Base-by-base conservation (phyloP, 2,329 filamentous ascomycete species). In the Colletotrichum tanaceti region DNA sequence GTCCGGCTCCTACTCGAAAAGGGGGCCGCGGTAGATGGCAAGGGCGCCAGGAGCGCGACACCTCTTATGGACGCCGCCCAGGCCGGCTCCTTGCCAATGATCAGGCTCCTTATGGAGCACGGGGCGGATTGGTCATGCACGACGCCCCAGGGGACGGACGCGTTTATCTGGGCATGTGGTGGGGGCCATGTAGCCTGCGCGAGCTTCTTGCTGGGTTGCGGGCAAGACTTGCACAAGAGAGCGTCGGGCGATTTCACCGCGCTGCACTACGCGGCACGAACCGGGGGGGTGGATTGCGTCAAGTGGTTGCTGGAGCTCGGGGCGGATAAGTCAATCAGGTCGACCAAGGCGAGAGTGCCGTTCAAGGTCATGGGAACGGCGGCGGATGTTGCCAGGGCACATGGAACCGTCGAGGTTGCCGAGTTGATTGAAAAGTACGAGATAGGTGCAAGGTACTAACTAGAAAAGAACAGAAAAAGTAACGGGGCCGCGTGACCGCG, bases 301-400 rank as follows among this genome's bases (percentile, higher is more conserved):
- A 50, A 49, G 60, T 52, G 61, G 58, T 43, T 72, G 38, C 63
- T 70, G 16, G 61, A 71, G 50, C 57, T 71, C 18, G 66, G 71
- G 0, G 52, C 63, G 16, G 58, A 70, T n/a, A 54, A 55, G 53
- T 41, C 9, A 18, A 24, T 59, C 53, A 52, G 2, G 35, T n/a
- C 65, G 39, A 68, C 62, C 5, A 44, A 32, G 20, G 24, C 20
- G 2, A 44, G 65, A 24, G 28, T 18, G 18, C 46, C 61, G 18
- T 68, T 65, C 52, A 68, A 65, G 24, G 53, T 9, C 9, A 20
- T 1, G 53, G 65, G 61, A 9, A 68, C 65, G 6, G 61, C 65
- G n/a, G 65, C 65, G 18, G 53, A 68, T 14, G 32, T 68, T 46
- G 65, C 65, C 9, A 41, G 60, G 5, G 60, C 50, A 10, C 64